Evolutionary conservation across 2,329 filamentous ascomycete genomes (phyloP).

Genomic region (Talaromyces sp.): DNA sequence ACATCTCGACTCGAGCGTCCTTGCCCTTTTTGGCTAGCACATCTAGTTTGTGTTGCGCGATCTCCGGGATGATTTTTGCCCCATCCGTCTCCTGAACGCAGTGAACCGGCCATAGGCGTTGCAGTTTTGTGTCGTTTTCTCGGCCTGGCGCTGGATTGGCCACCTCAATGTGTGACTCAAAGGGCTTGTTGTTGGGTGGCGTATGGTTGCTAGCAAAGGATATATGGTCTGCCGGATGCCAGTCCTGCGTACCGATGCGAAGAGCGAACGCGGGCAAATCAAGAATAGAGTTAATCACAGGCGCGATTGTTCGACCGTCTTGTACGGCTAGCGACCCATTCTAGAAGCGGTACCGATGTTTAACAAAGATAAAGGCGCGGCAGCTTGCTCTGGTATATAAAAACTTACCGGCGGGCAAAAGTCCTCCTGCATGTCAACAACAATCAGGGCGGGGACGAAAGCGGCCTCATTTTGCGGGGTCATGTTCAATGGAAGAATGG

Average conservation of each 20-base stretch:
- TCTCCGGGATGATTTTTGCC: constrained; percentile 65
- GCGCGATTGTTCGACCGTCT: constrained; percentile 63
- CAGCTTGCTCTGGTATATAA: background rate
- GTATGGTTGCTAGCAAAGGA: constrained; percentile 81
- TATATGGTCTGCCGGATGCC: constrained; percentile 74
- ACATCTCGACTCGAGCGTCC: constrained; percentile 77
- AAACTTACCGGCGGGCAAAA: constrained; percentile 78
- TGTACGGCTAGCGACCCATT: constrained; percentile 79
- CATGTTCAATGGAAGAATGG: background rate
- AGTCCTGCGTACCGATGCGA: constrained; percentile 87
- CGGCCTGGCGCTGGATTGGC: constrained; percentile 43
- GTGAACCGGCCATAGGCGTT: constrained; percentile 82
- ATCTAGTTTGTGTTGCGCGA: constrained; percentile 57
- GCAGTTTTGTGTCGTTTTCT: constrained; percentile 55
- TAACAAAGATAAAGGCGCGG: background rate
- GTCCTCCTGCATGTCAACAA: constrained; percentile 90
- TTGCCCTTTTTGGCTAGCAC: constrained; percentile 71
- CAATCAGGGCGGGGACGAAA: constrained; percentile 56
- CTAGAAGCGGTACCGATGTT: constrained; percentile 41
- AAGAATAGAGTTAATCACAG: constrained; percentile 69
- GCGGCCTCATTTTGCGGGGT: background rate
- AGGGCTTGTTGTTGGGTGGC: constrained; percentile 58
- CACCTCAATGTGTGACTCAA: constrained; percentile 59
- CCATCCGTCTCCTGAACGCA: constrained; percentile 73
- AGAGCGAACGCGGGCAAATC: constrained; percentile 58